Base-by-base conservation (phyloP, 2,329 filamentous ascomycete genomes). In the Penicillium sp. region DNA sequence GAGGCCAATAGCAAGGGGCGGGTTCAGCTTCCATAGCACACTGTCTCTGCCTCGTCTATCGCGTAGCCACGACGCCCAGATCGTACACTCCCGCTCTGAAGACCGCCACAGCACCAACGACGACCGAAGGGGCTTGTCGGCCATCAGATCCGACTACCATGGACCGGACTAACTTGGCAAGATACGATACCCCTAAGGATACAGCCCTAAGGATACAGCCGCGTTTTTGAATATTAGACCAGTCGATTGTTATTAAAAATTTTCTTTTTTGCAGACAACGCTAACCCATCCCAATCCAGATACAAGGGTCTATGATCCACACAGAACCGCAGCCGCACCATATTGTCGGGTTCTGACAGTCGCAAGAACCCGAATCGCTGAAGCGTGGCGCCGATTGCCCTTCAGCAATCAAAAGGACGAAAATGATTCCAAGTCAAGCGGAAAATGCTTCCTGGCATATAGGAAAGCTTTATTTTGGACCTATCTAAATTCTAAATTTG, bases 341-440 rank as follows among this genome's bases (percentile, higher is more conserved):
- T 40, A 60, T 49, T 65, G 68, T 67, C 66, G 67, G 68, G 66
- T 64, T 66, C 53, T 60, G 58, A 62, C 60, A 61, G 48, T 59
- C 52, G 58, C 54, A 52, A 55, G 48, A 36, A 27, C 41, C 41
- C 49, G 16, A 45, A 55, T 34, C 10, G 33, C 33, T 40, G 44
- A 45, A 54, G 38, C 52, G 58, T 60, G 55, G 45, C 48, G 52
- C 50, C n/a, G 43, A 13, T 19, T 43, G 11, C 13, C 52, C 21
- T 34, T 23, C 25, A 19, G 15, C 41, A 46, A 19, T 21, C 44
- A 43, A 39, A 55, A 50, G 16, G 8, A n/a, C 13, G 16, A 38
- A 46, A 34, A 40, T 27, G n/a, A 40, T 23, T 27, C 7, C 11
- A 27, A 34, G 16, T 7, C 8, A 34, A 31, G 10, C 34, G 55